phyloP scores from a whole-genome alignment of 1,284 basidiomycete species.

The Ganoderma lucidum region DNA sequence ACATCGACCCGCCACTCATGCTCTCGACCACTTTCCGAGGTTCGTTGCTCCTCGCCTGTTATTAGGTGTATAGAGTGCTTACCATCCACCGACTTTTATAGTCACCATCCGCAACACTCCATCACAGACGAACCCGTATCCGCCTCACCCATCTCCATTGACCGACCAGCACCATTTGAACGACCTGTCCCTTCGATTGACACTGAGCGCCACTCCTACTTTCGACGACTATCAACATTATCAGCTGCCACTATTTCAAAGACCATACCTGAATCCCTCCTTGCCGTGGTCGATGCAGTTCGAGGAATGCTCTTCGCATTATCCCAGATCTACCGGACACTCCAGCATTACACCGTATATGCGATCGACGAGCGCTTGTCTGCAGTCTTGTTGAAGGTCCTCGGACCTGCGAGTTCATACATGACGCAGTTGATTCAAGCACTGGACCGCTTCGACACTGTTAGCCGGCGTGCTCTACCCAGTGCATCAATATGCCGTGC shows the following conservation, averaged over 20 bases:
- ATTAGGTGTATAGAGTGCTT: not conserved
- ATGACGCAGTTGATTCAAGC: conserved; percentile 89
- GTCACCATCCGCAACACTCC: conserved; percentile 30
- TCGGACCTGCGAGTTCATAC: conserved; percentile 85
- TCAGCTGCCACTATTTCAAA: conserved; percentile 73
- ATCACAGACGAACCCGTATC: conserved; percentile 47
- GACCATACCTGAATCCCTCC: conserved; percentile 77
- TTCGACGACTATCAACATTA: conserved; percentile 85
- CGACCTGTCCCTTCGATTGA: conserved; percentile 66
- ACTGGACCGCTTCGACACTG: conserved; percentile 92
- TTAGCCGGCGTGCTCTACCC: conserved; percentile 74
- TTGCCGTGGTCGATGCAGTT: conserved; percentile 85
- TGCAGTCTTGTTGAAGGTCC: conserved; percentile 81
- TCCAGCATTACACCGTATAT: conserved; percentile 90
- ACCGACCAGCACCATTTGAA: conserved; percentile 51
- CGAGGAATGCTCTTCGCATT: conserved; percentile 94
- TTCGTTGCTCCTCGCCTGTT: conserved; percentile 42
- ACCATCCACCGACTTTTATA: conserved; percentile 22
- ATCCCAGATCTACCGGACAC: conserved; percentile 90
- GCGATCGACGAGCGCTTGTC: conserved; percentile 90
- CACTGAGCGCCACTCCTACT: conserved; percentile 92
- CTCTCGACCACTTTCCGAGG: conserved; percentile 50
- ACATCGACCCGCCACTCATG: conserved; percentile 31
- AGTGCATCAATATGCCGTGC: conserved; percentile 80
- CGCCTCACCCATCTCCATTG: conserved; percentile 50